A percentile compares a stretch with the other conserved stretches of the same genome.
Evolutionary conservation across 1,139 yeast genomes (phyloP).

Genomic region (Zhuliangozyma blackwelliae): DNA sequence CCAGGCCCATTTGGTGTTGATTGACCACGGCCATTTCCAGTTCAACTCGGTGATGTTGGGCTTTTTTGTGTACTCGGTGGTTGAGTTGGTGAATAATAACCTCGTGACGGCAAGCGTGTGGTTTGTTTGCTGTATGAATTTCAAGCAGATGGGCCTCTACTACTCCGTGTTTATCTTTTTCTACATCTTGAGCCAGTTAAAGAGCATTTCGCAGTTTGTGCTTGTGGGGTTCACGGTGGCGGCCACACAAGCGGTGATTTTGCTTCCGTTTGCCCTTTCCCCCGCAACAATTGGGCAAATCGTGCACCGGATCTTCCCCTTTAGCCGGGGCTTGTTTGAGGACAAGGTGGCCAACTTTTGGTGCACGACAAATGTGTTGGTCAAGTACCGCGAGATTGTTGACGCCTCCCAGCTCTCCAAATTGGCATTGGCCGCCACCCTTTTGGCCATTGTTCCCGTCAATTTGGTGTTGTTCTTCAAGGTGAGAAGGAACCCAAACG

Average conservation of each 20-base stretch:
- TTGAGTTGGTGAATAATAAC: constrained; percentile 61
- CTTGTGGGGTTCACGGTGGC: constrained; percentile 63
- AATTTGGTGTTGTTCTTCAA: constrained; percentile 49
- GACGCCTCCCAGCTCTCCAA: constrained; percentile 56
- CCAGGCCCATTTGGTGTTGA: constrained; percentile 76
- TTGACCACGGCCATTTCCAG: constrained; percentile 98
- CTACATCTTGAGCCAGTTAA: constrained; percentile 53
- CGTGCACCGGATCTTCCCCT: constrained; percentile 79
- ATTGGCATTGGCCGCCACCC: constrained; percentile 60
- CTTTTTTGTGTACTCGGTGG: constrained; percentile 62
- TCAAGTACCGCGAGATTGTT: constrained; percentile 64
- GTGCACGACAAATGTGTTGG: constrained; percentile 79
- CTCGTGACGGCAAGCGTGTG: constrained; percentile 69
- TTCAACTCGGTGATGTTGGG: constrained; percentile 95
- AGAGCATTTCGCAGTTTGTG: constrained; percentile 35
- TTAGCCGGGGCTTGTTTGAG: constrained; percentile 91
- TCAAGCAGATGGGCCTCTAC: constrained; percentile 94
- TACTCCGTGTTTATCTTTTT: constrained; percentile 87
- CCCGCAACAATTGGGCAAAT: constrained; percentile 24
- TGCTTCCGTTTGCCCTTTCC: constrained; percentile 55
- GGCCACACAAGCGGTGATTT: constrained; percentile 45
- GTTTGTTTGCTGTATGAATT: constrained; percentile 73
- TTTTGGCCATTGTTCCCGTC: constrained; percentile 65
- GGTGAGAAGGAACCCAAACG: constrained; percentile 27
- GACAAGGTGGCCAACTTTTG: constrained; percentile 97